phyloP scores from a whole-genome alignment of 2,329 filamentous ascomycete genomes.

The Cryphonectria naterciae region DNA sequence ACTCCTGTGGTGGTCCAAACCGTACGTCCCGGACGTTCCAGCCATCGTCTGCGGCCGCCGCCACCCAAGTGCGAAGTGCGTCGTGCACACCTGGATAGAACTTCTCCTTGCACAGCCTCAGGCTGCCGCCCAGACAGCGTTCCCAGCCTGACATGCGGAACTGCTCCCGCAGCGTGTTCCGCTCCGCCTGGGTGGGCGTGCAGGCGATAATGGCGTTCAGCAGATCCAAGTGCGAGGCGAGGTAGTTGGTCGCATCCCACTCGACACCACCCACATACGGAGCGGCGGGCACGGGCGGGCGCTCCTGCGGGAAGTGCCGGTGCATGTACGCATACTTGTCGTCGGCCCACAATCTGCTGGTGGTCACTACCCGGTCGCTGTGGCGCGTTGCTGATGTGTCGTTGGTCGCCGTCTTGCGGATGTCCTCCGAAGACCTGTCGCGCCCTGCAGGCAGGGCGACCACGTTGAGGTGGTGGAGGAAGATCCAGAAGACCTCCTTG shows the following conservation, averaged over 20 bases:
- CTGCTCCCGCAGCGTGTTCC: conserved; percentile 78
- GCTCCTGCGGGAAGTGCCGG: conserved; percentile 79
- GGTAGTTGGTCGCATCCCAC: conserved; percentile 97
- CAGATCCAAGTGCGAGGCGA: conserved; percentile 89
- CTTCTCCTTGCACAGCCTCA: conserved; percentile 95
- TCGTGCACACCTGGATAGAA: conserved; percentile 94
- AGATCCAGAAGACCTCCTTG: conserved; percentile 99
- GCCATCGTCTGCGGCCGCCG: conserved; percentile 81
- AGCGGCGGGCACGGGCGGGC: conserved; percentile 88
- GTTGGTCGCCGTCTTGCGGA: conserved; percentile 31
- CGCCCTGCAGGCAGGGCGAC: conserved; percentile 62
- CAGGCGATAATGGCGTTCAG: conserved; percentile 89
- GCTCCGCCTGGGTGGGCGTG: conserved; percentile 68
- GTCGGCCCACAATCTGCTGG: conserved; percentile 34
- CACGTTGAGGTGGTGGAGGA: conserved; percentile 91
- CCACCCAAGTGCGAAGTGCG: conserved; percentile 86
- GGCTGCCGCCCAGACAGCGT: conserved; percentile 79
- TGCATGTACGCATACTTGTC: conserved; percentile 61
- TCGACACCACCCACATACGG: conserved; percentile 97
- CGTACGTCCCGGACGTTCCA: conserved; percentile 85
- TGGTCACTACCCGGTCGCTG: conserved; percentile 20
- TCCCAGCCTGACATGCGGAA: conserved; percentile 88
- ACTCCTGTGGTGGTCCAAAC: conserved; percentile 63
- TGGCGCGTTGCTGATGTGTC: conserved; percentile 31
- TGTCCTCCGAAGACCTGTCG: conserved; percentile 41